Evolutionary conservation across 305 asterid genomes (phyloP).

Genomic region (Rubia peregrina): DNA sequence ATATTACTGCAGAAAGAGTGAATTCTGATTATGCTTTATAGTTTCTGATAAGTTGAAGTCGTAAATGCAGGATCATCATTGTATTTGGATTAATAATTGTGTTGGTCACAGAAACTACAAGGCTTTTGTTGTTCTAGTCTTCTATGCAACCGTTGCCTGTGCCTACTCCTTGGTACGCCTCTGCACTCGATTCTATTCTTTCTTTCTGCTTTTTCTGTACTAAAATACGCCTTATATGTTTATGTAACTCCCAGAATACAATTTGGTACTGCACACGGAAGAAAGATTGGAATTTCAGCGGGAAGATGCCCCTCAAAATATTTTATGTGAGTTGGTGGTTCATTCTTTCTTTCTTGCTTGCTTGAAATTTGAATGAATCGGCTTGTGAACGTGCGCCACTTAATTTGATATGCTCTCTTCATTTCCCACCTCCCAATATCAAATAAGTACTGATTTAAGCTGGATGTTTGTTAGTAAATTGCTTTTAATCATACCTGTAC

Average conservation of each 20-base stretch:
- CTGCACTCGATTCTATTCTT: slow-evolving; percentile 7
- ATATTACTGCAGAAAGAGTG: neutral
- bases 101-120: slow-evolving; percentile 88
- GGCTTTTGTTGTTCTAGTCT: slow-evolving; percentile 55
- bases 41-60: slow-evolving; percentile 8
- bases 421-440: neutral
- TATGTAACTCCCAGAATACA: slow-evolving; percentile 37
- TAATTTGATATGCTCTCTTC: neutral
- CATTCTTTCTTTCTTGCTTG: neutral
- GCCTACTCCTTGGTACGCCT: slow-evolving; percentile 56
- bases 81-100: slow-evolving; percentile 88
- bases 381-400: neutral
- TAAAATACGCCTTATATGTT: slow-evolving; percentile 9
- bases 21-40: neutral
- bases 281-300: slow-evolving; percentile 40
- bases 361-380: neutral
- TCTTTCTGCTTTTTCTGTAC: neutral
- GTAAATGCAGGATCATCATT: slow-evolving; percentile 82
- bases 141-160: slow-evolving; percentile 61
- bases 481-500: neutral
- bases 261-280: slow-evolving; percentile 34
- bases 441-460: neutral
- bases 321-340: slow-evolving; percentile 52
- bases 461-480: neutral
- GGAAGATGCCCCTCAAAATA: slow-evolving; percentile 32